Percentiles rank a stretch among this genome's conserved stretches.
Evolutionary conservation across 2,329 filamentous ascomycete species (phyloP).

Genomic region (Bipolaris sorokiniana): DNA sequence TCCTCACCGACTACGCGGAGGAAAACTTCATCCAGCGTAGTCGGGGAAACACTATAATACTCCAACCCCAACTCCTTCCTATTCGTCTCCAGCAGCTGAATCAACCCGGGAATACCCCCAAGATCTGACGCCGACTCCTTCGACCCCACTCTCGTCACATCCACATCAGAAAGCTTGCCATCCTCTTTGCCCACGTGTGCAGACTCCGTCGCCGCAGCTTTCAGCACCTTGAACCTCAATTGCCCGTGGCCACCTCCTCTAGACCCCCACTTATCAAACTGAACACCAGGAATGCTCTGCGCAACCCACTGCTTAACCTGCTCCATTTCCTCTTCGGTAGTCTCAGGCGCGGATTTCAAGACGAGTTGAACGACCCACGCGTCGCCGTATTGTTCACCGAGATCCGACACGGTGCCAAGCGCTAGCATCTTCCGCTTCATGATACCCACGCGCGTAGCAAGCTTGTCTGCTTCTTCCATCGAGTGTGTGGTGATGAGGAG

Average conservation of each 20-base stretch:
- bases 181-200: conserved; percentile 2
- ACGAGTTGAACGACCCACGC: conserved; percentile 83
- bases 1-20: conserved; percentile 78
- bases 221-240: conserved; percentile 79
- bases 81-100: conserved; percentile 74
- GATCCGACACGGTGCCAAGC: conserved; percentile 73
- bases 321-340: conserved; percentile 69
- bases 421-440: conserved; percentile 86
- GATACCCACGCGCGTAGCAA: conserved; percentile 84
- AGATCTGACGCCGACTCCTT: conserved; percentile 23
- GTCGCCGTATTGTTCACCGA: conserved; percentile 78
- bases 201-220: conserved; percentile 43
- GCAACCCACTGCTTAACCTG: conserved; percentile 70
- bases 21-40: conserved; percentile 90
- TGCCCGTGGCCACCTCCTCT: conserved; percentile 80
- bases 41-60: conserved; percentile 86
- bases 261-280: conserved; percentile 64
- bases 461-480: conserved; percentile 93
- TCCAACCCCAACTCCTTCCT: conserved; percentile 73
- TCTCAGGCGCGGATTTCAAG: conserved; percentile 74
- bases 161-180: conserved; percentile 20
- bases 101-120: conserved; percentile 68
- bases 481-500: conserved; percentile 89
- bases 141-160: conserved; percentile 32
- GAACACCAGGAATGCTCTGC: conserved; percentile 65